Evolutionary conservation across 2,329 filamentous ascomycete genomes (phyloP), one percentile per base, ranked within the genome.

Genomic region (Trichoderma semiorbis): DNA sequence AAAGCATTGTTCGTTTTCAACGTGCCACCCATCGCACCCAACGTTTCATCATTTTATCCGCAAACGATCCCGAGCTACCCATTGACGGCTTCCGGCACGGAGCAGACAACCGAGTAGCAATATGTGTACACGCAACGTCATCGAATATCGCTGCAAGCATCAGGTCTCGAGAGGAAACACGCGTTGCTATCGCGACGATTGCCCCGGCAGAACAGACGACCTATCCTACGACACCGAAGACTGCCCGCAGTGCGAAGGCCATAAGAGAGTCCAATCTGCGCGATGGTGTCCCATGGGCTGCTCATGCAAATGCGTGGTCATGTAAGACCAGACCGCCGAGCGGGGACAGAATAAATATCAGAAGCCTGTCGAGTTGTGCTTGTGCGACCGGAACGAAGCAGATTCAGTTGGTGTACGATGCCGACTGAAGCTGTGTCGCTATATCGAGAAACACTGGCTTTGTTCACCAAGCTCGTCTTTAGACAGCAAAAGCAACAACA

Each of bases 221-320:
- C 72, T 81, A 7, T 75, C 76, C 18, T 69, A 75, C 61, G 77
- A 80, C 62, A 69, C 75, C 2, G 79, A 82, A 26, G 74, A 79
- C 43, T 83, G 81, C 70, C 74, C 79, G 50, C 78, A 79, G 62
- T 83, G 81, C 72, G 80, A 81, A 60, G 76, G 75, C 63, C 75
- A 73, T n/a, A 74, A 74, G 43, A 70, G 75, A 53, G 76, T 78
- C 66, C 75, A 75, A 57, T 83, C 81, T 7, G 78, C 80, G 7
- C 76, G 80, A 69, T 83, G 81, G 81, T 82, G 81, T 69, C 79
- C 78, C 3, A 77, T 80, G 18, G 80, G 80, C 64, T 81, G 80
- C 75, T 32, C 47, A 50, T 78, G 55, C 50, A 69, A 60, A 60
- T 69, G 78, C 66, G 68, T 72, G 32, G 72, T 78, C 26, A 78